phyloP scores from a whole-genome alignment of 768 basidiomycete genomes.

The Macrolepiota albuminosa region DNA sequence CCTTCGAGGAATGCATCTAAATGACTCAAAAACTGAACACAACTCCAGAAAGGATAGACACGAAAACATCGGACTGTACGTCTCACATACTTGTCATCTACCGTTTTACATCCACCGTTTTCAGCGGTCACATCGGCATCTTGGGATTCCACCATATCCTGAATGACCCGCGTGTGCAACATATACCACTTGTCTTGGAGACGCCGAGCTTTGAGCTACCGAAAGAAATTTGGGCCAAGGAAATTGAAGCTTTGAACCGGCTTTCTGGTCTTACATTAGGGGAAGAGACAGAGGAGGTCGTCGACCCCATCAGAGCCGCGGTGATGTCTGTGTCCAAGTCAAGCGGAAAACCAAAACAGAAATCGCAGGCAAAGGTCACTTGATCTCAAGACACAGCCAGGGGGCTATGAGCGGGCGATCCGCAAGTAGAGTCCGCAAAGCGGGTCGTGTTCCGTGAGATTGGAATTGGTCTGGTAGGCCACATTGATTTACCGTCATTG shows the following conservation, averaged over 20 bases:
- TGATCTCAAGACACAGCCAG: background rate
- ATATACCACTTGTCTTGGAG: conserved; percentile 79
- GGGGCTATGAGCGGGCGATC: background rate
- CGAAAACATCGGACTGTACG: conserved; percentile 80
- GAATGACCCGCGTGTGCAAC: conserved; percentile 58
- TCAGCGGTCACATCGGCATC: conserved; percentile 66
- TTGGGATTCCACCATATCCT: conserved; percentile 60
- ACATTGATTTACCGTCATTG: background rate
- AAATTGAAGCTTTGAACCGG: conserved; percentile 24
- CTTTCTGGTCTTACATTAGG: conserved; percentile 1
- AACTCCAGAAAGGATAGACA: conserved; percentile 74
- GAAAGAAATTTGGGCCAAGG: conserved; percentile 61
- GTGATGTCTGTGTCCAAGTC: background rate
- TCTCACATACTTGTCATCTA: conserved; percentile 7
- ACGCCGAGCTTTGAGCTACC: conserved; percentile 69
- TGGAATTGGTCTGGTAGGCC: background rate
- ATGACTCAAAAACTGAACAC: conserved; percentile 69
- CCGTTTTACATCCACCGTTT: background rate
- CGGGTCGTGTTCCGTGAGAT: background rate
- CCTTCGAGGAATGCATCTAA: conserved; percentile 80
- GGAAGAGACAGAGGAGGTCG: conserved; percentile 22
- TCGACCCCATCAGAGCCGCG: background rate
- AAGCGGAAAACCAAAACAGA: background rate
- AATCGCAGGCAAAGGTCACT: background rate
- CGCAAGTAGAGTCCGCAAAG: background rate